Evolutionary conservation across 2,329 filamentous ascomycete species (phyloP).

Genomic region (Beauveria brongniartii): DNA sequence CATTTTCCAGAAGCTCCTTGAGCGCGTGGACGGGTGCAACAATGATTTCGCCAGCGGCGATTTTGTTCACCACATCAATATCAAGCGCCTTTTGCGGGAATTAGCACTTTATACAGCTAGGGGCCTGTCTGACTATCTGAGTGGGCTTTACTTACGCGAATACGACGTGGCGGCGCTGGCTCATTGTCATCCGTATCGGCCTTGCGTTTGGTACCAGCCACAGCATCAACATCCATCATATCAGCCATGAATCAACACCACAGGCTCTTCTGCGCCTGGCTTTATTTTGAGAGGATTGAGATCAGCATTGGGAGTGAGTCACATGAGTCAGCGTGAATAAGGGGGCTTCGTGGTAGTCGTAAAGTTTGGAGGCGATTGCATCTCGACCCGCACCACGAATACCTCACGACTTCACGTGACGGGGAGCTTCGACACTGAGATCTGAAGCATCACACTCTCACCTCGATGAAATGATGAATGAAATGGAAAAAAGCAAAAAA

Average conservation of each 20-base stretch:
- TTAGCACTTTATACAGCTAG: neutral
- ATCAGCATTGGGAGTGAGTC: neutral
- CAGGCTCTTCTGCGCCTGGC: neutral
- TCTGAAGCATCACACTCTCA: neutral
- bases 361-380: neutral
- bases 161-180: conserved; percentile 37
- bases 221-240: conserved; percentile 36
- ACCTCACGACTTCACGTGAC: conserved; percentile 10
- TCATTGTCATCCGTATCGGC: conserved; percentile 30
- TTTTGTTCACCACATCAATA: conserved; percentile 94
- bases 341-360: neutral
- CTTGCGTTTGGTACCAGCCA: conserved; percentile 42
- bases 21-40: conserved; percentile 92
- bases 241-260: conserved; percentile 23
- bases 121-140: neutral
- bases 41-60: conserved; percentile 96
- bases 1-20: conserved; percentile 95
- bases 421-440: neutral
- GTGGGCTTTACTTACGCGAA: conserved; percentile 33
- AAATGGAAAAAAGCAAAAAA: neutral
- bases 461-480: neutral
- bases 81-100: conserved; percentile 61
- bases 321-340: neutral
- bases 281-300: neutral
- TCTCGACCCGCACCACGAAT: conserved; percentile 8